Evolutionary conservation across 179 eudicot species (phyloP), one percentile per base, ranked within the genome.

Genomic region (Gypsophila paniculata): DNA sequence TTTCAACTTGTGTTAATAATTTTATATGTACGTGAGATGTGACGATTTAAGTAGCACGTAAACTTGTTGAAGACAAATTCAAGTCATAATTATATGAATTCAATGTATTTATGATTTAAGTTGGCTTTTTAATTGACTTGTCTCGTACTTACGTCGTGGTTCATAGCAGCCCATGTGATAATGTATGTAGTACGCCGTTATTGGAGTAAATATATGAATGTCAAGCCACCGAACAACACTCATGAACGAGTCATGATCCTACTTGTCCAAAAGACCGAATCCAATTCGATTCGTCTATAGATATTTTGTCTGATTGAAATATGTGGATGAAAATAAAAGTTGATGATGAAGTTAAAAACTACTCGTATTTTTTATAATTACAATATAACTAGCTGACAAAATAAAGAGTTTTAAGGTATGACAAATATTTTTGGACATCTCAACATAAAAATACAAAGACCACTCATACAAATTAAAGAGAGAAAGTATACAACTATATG

Each of bases 141-240:
- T 46, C 0, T 21, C 54, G 22, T 32, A 17, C 10, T 17, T 29
- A 32, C 34, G 26, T 61, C 22, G 68, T 69, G n/a, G 26, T 22
- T 23, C 34, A 63, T 55, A 39, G 60, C 71, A 64, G 22, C 66
- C 71, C 75, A 76, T 76, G 75, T 76, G 79, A 71, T 22, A 36
- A 22, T 26, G 44, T 22, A 2, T 61, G 11, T 72, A 5, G 6
- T 7, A 36, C 18, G 7, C 9, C 3, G 39, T 58, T 8, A 26
- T 21, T 2, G 18, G 18, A 62, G 42, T 36, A 49, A 49, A 26
- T 44, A 48, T 32, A 67, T 48, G 15, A 6, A 52, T 73, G 65
- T 54, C 26, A 5, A 36, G 69, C 64, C 55, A 61, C 46, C 61
- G 52, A 69, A 61, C 71, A 42, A 75, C 60, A 66, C 70, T 46